Evolutionary conservation across 2,329 filamentous ascomycete species (phyloP), one percentile per base, ranked within the genome.

Genomic region (Orbilia quercus): DNA sequence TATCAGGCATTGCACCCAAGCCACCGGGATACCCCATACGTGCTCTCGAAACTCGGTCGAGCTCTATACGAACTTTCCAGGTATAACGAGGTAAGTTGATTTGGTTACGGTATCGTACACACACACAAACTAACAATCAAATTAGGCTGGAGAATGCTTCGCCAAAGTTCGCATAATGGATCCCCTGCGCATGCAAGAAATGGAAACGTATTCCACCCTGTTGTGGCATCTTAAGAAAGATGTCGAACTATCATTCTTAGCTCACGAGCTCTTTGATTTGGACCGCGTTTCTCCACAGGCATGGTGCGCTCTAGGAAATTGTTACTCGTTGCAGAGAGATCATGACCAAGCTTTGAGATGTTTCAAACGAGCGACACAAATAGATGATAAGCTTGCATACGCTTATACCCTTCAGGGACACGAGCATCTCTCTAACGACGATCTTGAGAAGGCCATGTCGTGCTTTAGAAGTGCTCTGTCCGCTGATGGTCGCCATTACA

Each of bases 141-240:
- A 12, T 7, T 44, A 78, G 77, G 92, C 95, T 1, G 94, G 96
- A 79, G 91, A 90, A 75, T 90, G 89, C 78, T 99, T 96, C 80
- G 85, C 88, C 67, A 88, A 89, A 64, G 87, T 99, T 76, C 89
- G 92, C 55, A 86, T 89, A 31, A 84, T 95, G 76, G 89, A 91
- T 11, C 94, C 94, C 0, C 91, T 91, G 0, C 88, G 91, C 2
- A 84, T 96, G 47, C 90, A 96, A 79, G 93, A 97, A 79, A 97
- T 98, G 93, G 95, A 99, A 79, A 89, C 98, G 36, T 99, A 96
- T 81, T 98, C 94, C 12, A 99, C 95, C 0, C 90, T 96, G n/a
- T 85, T 99, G n/a, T 99, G 96, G 95, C 93, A 97, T 80, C 83
- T 97, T 75, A 96, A 96, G 81, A 89, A 91, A 75, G 94, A 97